Percentiles rank a stretch among this genome's conserved stretches.
Evolutionary conservation across 78 protist species (phyloP).

Genomic region (Planoprotostelium fungivorum): DNA sequence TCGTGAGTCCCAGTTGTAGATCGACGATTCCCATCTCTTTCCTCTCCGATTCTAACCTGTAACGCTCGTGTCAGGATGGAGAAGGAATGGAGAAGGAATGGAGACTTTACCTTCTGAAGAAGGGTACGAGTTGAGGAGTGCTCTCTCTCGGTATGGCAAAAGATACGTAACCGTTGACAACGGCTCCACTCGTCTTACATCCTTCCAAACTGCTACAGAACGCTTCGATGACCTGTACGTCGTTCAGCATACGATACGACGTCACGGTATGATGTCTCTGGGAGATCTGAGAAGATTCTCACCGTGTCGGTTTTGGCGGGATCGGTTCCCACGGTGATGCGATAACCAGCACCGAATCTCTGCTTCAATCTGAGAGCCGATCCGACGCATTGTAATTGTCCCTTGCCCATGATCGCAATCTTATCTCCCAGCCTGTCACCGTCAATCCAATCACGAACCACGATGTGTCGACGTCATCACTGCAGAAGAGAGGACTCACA

Average conservation of each 20-base stretch:
- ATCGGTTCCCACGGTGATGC: neutral
- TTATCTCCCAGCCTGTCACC: conserved; percentile 46
- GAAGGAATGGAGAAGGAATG: too few relatives aligned
- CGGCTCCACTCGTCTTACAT: neutral
- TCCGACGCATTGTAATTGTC: conserved; percentile 57
- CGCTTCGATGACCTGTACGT: too few relatives aligned
- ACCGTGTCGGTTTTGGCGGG: neutral
- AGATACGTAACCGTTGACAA: neutral
- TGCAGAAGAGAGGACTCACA: neutral
- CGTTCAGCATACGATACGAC: too few relatives aligned
- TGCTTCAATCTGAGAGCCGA: conserved; percentile 53
- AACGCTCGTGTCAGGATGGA: too few relatives aligned
- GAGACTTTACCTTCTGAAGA: too few relatives aligned
- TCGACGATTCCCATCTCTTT: neutral
- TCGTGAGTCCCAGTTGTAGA: neutral
- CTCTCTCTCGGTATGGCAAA: neutral
- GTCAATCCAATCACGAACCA: too few relatives aligned
- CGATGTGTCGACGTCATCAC: neutral
- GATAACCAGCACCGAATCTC: conserved; percentile 78
- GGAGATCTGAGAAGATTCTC: neutral
- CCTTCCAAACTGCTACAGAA: too few relatives aligned
- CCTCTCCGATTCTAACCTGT: neutral
- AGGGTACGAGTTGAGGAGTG: neutral
- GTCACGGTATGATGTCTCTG: neutral
- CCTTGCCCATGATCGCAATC: conserved; percentile 73